phyloP scores from a whole-genome alignment of 139 green algal genomes.

The Volvox reticuliferus region DNA sequence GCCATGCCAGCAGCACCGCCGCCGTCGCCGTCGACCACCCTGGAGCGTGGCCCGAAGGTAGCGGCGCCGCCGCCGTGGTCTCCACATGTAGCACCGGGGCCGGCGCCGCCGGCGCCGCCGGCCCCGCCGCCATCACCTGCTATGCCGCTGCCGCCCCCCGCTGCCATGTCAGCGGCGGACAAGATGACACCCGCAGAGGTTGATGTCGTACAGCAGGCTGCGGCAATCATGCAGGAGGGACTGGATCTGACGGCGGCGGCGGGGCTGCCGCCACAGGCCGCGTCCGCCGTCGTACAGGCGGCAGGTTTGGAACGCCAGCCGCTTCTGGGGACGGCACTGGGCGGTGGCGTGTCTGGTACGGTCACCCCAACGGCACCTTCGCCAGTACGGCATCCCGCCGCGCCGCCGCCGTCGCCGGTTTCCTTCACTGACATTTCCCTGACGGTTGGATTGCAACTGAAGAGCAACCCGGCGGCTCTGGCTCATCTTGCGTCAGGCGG shows the following conservation, averaged over 20 bases:
- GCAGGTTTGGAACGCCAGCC: neutral
- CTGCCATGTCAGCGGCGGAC: slow-evolving; percentile 2
- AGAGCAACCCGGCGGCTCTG: too few relatives aligned
- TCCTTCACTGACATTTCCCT: neutral
- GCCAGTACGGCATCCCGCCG: neutral
- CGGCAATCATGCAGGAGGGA: slow-evolving; percentile 11
- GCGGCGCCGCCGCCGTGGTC: neutral
- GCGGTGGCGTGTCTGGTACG: neutral
- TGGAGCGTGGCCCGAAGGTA: neutral
- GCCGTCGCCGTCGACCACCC: neutral
- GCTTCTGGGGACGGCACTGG: neutral
- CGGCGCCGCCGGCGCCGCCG: neutral
- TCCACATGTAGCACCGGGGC: neutral
- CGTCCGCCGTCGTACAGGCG: slow-evolving; percentile 1
- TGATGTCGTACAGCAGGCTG: neutral
- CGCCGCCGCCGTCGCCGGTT: slow-evolving; percentile 18
- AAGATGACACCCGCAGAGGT: slow-evolving; percentile 19
- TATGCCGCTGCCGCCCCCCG: neutral
- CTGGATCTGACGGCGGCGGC: slow-evolving; percentile 28
- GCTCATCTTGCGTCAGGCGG: too few relatives aligned
- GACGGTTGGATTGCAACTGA: neutral
- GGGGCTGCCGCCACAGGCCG: slow-evolving; percentile 19
- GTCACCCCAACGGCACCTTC: neutral
- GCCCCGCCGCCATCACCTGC: neutral
- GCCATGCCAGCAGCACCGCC: neutral